Base-by-base conservation (phyloP, 2,329 filamentous ascomycete genomes). In the Lachnellula cervina region DNA sequence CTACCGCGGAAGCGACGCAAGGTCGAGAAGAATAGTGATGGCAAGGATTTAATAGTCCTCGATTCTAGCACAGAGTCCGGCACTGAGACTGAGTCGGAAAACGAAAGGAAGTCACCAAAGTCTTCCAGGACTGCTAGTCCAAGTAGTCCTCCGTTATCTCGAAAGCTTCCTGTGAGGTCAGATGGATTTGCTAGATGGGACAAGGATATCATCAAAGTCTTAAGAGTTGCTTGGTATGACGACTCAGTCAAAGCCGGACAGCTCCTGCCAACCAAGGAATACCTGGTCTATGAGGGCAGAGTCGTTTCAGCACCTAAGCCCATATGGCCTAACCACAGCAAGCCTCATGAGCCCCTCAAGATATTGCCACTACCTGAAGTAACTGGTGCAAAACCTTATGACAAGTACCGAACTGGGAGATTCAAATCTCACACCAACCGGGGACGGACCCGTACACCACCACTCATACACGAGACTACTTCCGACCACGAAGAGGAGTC, bases 401-500 rank as follows among this genome's bases (percentile, higher is more conserved):
- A 48, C 59, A 64, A 47, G 59, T 65, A 57, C 44, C 58, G 37
- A 35, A 40, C 46, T 25, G 28, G 44, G 5, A 28, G 51, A 23
- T 37, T 35, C 55, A 54, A 58, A 61, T 54, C 16, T 58, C 59
- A 16, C 14, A 45, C 16, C 49, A 21, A 13, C 54, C 55, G 23
- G 42, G 37, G 51, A 55, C 17, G 42, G 17, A 56, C 76, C 75
- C 48, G 72, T 74, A 52, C 66, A 68, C 52, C 67, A 52, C 52
- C 64, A 49, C 72, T 95, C 5, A 68, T 84, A 9, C 83, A 84
- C 38, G 78, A 88, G 66, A 89, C 87, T 0, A 96, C 91, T 0
- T 89, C 87, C 2, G 90, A 96, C 56, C 80, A 92, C 55, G 88
- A 95, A 25, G 76, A 80, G 17, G 70, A 73, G 1, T 66, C 74